These are phyloP conservation scores for Trichoderma oligosporum DNA, from an alignment of 2,329 filamentous ascomycete genomes.

Conservation along the genomic window DNA sequence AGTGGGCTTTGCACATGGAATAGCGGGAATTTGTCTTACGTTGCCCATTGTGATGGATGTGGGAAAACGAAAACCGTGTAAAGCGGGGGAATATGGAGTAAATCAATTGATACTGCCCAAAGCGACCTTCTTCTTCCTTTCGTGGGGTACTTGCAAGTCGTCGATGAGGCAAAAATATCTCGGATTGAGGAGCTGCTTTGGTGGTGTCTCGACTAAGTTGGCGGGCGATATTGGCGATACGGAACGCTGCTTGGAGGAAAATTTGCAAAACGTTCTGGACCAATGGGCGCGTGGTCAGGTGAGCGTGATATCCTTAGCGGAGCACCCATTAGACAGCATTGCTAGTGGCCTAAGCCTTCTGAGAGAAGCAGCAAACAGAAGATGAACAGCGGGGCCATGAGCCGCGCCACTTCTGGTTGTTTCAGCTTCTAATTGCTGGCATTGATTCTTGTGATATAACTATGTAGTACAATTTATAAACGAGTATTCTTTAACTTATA, in stretches of 20 bases:
- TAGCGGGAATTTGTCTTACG: conserved; percentile 25
- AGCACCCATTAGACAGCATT: too few species aligned
- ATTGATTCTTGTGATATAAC: too few species aligned
- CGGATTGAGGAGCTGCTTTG: too few species aligned
- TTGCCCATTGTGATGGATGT: conserved; percentile 32
- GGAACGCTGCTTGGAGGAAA: conserved; percentile 7
- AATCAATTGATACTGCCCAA: not conserved
- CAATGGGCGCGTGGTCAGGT: not conserved
- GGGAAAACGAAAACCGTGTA: not conserved
- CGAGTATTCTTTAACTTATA: too few species aligned
- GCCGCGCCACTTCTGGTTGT: too few species aligned
- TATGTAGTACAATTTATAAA: too few species aligned
- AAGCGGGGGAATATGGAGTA: not conserved
- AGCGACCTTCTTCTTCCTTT: not conserved
- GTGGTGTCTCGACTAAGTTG: conserved; percentile 8
- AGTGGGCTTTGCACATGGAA: not conserved
- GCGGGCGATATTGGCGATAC: not conserved
- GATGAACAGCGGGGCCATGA: too few species aligned
- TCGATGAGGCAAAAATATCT: not conserved
- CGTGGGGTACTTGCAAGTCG: too few species aligned
- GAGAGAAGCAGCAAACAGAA: too few species aligned
- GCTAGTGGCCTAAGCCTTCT: too few species aligned
- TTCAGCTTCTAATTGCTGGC: too few species aligned
- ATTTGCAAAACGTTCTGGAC: conserved; percentile 8
- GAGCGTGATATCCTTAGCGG: too few species aligned